Evolutionary conservation across 169 alveolate species (phyloP), one percentile per base, ranked within the genome.

Genomic region (Pseudocohnilembus persalinus): DNA sequence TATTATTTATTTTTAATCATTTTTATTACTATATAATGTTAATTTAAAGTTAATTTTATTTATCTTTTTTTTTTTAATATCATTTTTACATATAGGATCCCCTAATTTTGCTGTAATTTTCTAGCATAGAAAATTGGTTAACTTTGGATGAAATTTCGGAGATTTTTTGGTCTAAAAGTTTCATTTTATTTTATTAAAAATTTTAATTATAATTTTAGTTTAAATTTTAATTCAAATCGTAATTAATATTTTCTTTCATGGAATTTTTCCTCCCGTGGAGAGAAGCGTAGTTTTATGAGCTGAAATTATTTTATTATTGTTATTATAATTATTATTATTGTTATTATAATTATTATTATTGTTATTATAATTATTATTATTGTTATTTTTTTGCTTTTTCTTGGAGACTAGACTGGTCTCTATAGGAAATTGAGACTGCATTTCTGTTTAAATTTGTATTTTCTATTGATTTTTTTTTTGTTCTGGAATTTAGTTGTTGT

Each of bases 121-220:
- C 82, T 31, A 77, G 33, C 0, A 68, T 28, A 6, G 82, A 77
- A 68, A 77, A 77, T 77, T 77, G 63, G 29, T 77, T 77, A 27
- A 77, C 82, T 77, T 77, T 77, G 74, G 30, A 31, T 25, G 82
- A 77, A 31, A 77, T 77, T 77, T 77, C 82, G 0, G 82, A 77
- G 20, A 77, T 77, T 33, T 77, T 77, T n/a, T 77, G n/a, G 33
- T 77, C 82, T 25, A 77, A 11, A 0, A 77, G 72, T 33, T 68
- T 77, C 25, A 77, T 6, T 27, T 77, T 77, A 30, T 33, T 77
- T 31, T 31, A 32, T 33, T 77, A 34, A 33, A 72, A 30, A 76
- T 28, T 75, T 75, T 75, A 31, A 75, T 30, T 75, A 0, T 64
- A 35, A 29, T 35, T 31, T 24, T 75, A 31, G 0, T 29, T 29